These are phyloP conservation scores for Termitomyces sp. DNA, from an alignment of 768 basidiomycete genomes.

Conservation along the genomic window DNA sequence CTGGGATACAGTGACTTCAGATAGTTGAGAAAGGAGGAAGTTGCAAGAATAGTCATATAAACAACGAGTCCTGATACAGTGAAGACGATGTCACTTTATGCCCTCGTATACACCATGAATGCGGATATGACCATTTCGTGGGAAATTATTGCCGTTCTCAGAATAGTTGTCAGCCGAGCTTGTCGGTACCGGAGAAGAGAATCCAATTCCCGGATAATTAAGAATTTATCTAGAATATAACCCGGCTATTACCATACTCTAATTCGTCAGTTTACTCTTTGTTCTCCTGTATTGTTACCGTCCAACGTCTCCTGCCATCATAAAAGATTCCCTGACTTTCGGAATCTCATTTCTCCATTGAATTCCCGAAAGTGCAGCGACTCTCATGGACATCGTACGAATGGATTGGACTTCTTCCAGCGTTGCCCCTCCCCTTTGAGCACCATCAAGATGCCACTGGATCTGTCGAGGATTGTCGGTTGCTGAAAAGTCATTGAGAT, in stretches of 20 bases:
- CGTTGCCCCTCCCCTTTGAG: slow-evolving; percentile 50
- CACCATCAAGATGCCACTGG: slow-evolving; percentile 56
- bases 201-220: no score
- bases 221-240: background rate
- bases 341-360: slow-evolving; percentile 51
- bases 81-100: no score
- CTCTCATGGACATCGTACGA: slow-evolving; percentile 47
- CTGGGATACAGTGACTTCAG: slow-evolving; percentile 43
- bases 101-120: no score
- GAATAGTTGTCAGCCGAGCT: no score
- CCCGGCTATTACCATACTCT: background rate
- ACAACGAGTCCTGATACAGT: no score
- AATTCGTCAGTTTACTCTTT: background rate
- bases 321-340: slow-evolving; percentile 23
- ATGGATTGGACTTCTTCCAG: slow-evolving; percentile 50
- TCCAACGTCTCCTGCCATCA: background rate
- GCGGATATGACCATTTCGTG: no score
- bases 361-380: slow-evolving; percentile 42
- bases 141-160: no score
- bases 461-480: slow-evolving; percentile 59
- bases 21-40: slow-evolving; percentile 22
- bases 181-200: no score
- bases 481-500: slow-evolving; percentile 16
- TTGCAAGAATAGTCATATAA: slow-evolving; percentile 21
- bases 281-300: background rate